A percentile compares a stretch with the other conserved stretches of the same genome.
phyloP scores from a whole-genome alignment of 306 rosid genomes.

The Dryas drummondii region DNA sequence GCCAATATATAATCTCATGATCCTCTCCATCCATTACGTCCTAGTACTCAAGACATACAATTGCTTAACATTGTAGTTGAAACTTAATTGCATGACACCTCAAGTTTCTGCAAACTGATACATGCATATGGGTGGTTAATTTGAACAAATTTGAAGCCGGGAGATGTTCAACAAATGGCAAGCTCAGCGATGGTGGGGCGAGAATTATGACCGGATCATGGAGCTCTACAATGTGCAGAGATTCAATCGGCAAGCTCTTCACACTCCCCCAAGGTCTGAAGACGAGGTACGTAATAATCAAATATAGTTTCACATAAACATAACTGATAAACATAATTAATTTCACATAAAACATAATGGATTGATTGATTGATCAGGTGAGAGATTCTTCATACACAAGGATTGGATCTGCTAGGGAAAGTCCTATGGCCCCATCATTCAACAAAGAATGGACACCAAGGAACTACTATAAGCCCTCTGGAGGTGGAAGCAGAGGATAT shows the following conservation, averaged over 20 bases:
- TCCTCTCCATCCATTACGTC: too few relatives aligned
- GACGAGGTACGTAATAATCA: conserved; percentile 59
- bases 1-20: too few relatives aligned
- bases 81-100: background rate
- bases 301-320: background rate
- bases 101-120: conserved; percentile 28
- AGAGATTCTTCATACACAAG: conserved; percentile 61
- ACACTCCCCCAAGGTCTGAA: conserved; percentile 72
- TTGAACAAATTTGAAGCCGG: conserved; percentile 58
- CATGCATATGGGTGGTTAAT: conserved; percentile 8
- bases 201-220: conserved; percentile 83
- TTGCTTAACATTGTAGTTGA: conserved; percentile 8
- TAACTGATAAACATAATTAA: background rate
- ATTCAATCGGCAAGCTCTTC: conserved; percentile 70
- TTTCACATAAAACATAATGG: background rate
- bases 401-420: conserved; percentile 51
- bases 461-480: conserved; percentile 52
- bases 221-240: conserved; percentile 89
- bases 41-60: too few relatives aligned
- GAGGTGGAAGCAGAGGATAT: conserved; percentile 46
- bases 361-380: conserved; percentile 24
- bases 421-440: conserved; percentile 48
- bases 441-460: conserved; percentile 48
- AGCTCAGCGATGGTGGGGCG: conserved; percentile 98
- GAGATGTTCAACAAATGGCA: conserved; percentile 84